Conservation (phyloP, 352 stramenopile genomes). For the Phytopythium aichiense region DNA sequence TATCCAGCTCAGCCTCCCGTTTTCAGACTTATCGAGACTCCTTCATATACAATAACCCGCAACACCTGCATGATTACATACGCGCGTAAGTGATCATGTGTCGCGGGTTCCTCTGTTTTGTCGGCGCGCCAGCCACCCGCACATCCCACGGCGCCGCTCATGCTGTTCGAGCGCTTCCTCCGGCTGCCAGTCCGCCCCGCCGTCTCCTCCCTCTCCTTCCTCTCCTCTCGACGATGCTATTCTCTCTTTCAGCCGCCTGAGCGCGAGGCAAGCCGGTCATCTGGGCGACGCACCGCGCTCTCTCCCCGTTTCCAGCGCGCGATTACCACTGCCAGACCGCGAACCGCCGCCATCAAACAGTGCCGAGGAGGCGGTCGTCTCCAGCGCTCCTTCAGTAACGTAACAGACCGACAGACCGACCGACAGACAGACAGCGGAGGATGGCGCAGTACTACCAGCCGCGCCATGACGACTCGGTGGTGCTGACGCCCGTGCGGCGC, state of each 20-base stretch:
- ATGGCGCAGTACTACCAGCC: background rate
- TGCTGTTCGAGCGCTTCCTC: constrained; percentile 9
- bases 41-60: background rate
- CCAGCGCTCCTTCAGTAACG: too few species aligned
- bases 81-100: background rate
- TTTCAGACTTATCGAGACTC: background rate
- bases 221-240: background rate
- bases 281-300: background rate
- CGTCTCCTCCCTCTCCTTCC: background rate
- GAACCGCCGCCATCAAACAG: background rate
- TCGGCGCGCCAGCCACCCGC: background rate
- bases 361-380: background rate
- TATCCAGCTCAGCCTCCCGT: background rate
- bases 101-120: background rate
- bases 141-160: background rate
- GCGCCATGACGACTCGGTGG: background rate
- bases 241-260: background rate
- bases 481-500: constrained; percentile 3
- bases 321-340: background rate
- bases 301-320: background rate
- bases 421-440: background rate
- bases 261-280: background rate
- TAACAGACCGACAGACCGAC: too few species aligned
- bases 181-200: background rate
- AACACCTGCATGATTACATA: background rate